Base-by-base conservation (phyloP, 345 rosid genomes). In the Erodium maritimum region DNA sequence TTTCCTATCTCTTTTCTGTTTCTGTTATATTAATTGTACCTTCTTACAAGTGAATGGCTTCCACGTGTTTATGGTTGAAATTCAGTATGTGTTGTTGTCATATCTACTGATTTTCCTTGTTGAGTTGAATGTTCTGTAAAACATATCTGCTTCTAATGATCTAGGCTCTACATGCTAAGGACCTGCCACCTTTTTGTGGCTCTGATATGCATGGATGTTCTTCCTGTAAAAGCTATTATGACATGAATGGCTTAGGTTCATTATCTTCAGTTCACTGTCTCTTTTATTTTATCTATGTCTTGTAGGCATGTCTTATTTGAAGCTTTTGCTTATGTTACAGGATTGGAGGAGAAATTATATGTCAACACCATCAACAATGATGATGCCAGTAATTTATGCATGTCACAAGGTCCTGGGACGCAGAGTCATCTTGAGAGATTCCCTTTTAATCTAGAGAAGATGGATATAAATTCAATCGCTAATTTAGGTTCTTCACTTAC, bases 391-490 rank as follows among this genome's bases (percentile, higher is more conserved):
- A 78, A 90, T 73, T 63, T 75, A 64, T 87, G 82, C 54, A 73
- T 64, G 54, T 90, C 93, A n/a, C 90, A 84, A 51, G 69, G 71
- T 75, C 64, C 73, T 52, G 80, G 76, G 55, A 70, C 87, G 60
- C 90, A 81, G 61, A 66, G 66, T 64, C 84, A 71, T 42, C 71
- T 29, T 19, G 93, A 81, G 73, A 79, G 69, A 34, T 55, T 72
- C 55, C 59, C 86, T 52, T 67, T 82, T 75, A 79, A 76, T 75
- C 72, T 85, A 70, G 97, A 90, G 80, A 83, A 84, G 71, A 59
- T 83, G 70, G 88, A 90, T 67, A 60, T 46, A 54, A 63, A 57
- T 61, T 79, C 82, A 58, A 66, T 84, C 20, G 63, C 70, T 61
- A 80, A 77, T 72, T 71, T 84, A 77, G 83, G 80, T 60, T 60